phyloP scores from a whole-genome alignment of 345 rosid genomes.

The Dimocarpus longan region DNA sequence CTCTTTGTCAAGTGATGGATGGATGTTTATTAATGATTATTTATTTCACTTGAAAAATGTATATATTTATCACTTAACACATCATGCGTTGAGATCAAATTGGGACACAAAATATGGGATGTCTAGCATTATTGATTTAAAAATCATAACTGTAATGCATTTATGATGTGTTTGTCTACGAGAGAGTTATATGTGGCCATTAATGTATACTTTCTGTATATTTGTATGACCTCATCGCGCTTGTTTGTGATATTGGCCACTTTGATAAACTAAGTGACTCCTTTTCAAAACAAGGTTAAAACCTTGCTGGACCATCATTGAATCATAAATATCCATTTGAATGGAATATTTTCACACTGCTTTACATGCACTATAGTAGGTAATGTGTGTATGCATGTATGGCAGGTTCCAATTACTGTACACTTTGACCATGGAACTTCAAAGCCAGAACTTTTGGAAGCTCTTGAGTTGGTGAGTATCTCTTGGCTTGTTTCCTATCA shows the following conservation, averaged over 20 bases:
- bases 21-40: too few species aligned
- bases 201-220: not conserved
- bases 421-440: constrained; percentile 95
- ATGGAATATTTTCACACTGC: not conserved
- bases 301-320: not conserved
- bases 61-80: too few species aligned
- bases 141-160: not conserved
- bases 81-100: too few species aligned
- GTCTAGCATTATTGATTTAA: too few species aligned
- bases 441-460: constrained; percentile 78
- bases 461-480: constrained; percentile 68
- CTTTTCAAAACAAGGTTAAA: not conserved
- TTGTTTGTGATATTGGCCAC: not conserved
- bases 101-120: too few species aligned
- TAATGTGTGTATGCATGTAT: constrained; percentile 9
- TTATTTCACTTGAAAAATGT: too few species aligned
- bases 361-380: not conserved
- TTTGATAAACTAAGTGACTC: not conserved
- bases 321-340: not conserved
- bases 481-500: constrained; percentile 2
- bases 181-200: not conserved
- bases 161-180: too few species aligned
- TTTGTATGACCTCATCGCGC: not conserved
- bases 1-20: too few species aligned
- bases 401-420: constrained; percentile 90